Percentiles rank a stretch among this genome's conserved stretches.
These are phyloP conservation scores for Exutisphaerella laricina DNA, from an alignment of 2,329 filamentous ascomycete species.

Conservation along the genomic window DNA sequence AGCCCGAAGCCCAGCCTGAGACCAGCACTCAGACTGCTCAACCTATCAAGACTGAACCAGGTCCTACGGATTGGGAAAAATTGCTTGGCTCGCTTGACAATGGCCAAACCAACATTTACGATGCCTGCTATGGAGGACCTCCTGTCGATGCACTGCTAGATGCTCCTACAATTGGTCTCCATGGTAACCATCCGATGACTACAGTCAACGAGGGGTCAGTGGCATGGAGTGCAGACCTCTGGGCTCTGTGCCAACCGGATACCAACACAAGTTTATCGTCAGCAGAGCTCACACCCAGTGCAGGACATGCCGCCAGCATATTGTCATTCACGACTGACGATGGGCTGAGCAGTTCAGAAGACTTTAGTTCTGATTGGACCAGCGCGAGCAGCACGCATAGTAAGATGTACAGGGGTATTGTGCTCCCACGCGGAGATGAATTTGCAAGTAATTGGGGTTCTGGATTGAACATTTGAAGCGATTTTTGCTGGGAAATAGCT, in stretches of 20 bases:
- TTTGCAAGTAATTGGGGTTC: constrained; percentile 25
- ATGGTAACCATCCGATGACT: constrained; percentile 22
- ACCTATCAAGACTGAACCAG: constrained; percentile 36
- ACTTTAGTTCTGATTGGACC: constrained; percentile 21
- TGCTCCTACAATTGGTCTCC: constrained; percentile 36
- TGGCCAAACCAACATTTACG: constrained; percentile 76
- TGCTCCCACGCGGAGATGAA: constrained; percentile 32
- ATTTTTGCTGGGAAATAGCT: background rate
- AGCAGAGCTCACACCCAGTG: constrained; percentile 9
- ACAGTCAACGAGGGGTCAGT: constrained; percentile 13
- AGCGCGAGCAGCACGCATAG: constrained; percentile 11
- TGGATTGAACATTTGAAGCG: background rate
- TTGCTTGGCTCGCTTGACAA: constrained; percentile 74
- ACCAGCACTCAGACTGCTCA: constrained; percentile 17
- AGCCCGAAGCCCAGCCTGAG: constrained; percentile 23
- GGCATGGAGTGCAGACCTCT: constrained; percentile 28
- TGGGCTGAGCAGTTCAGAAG: constrained; percentile 20
- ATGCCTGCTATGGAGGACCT: constrained; percentile 69
- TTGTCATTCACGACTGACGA: constrained; percentile 28
- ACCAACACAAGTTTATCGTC: constrained; percentile 18
- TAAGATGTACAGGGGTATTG: constrained; percentile 20
- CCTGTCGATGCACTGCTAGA: constrained; percentile 43
- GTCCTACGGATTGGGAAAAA: constrained; percentile 73
- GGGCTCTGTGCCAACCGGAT: constrained; percentile 28
- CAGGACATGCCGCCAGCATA: constrained; percentile 22